Conservation (phyloP, 306 rosid genomes). For the Lathyrus tuberosus region DNA sequence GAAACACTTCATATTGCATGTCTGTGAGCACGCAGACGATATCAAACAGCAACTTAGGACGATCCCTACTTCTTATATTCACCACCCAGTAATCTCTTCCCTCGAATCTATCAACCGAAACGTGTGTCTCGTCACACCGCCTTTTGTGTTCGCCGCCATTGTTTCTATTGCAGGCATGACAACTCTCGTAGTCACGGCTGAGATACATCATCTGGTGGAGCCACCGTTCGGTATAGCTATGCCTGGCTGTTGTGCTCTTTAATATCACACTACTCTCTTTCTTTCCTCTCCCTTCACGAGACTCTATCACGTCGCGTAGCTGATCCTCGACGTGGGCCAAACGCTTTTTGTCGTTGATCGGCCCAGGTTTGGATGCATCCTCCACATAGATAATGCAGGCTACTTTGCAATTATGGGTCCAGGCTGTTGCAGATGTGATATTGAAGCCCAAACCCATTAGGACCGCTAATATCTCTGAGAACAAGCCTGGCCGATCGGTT, state of each 20-base stretch:
- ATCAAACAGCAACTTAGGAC: slow-evolving; percentile 16
- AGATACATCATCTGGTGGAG: slow-evolving; percentile 4
- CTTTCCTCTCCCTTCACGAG: neutral
- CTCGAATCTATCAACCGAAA: neutral
- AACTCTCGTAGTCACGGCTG: neutral
- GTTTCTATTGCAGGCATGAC: neutral
- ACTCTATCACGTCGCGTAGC: neutral
- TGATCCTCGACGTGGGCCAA: neutral
- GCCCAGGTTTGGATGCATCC: neutral
- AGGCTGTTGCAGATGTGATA: neutral
- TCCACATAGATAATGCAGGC: neutral
- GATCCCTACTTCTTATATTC: neutral
- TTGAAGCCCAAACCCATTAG: neutral
- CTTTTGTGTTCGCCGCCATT: neutral
- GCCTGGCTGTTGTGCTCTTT: neutral
- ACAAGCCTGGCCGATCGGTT: neutral
- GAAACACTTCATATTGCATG: slow-evolving; percentile 9
- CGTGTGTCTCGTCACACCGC: neutral
- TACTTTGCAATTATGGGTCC: neutral
- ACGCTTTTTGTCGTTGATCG: neutral
- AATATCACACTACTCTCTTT: neutral
- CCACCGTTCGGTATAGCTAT: neutral
- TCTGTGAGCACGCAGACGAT: slow-evolving; percentile 2
- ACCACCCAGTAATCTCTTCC: slow-evolving; percentile 2
- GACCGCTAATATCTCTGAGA: slow-evolving; percentile 5